These are phyloP conservation scores for Apium graveolens DNA, from an alignment of 129 eudicot genomes.

Conservation along the genomic window DNA sequence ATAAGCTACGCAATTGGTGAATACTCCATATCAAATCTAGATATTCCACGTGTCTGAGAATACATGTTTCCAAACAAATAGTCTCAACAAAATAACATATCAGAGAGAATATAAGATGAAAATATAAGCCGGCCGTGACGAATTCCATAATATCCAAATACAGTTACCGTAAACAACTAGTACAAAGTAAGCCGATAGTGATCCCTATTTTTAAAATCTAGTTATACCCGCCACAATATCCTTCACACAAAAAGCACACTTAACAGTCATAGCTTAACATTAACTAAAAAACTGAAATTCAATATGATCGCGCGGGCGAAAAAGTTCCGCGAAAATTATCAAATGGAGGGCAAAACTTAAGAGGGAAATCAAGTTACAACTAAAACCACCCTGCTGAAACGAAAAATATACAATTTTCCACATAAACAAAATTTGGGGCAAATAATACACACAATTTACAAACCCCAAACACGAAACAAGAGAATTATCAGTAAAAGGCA, in stretches of 20 bases:
- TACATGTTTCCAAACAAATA: neutral
- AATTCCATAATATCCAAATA: neutral
- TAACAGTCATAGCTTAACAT: too few species aligned
- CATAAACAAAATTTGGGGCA: neutral
- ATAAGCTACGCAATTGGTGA: neutral
- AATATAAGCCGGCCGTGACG: neutral
- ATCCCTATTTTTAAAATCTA: neutral
- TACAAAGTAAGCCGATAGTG: neutral
- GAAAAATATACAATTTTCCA: neutral
- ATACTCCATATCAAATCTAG: neutral
- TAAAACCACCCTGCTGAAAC: neutral
- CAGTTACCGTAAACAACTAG: neutral
- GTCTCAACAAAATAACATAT: neutral
- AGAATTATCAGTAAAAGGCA: neutral
- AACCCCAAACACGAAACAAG: neutral
- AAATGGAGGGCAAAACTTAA: neutral
- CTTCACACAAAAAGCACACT: neutral
- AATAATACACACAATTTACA: neutral
- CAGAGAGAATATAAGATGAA: neutral
- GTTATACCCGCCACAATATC: neutral
- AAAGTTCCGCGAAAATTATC: too few species aligned
- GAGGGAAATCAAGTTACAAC: neutral
- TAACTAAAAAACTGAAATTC: too few species aligned
- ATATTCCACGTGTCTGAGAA: neutral
- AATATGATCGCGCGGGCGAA: too few species aligned